Evolutionary conservation across 2,329 filamentous ascomycete species (phyloP).

Genomic region (Xylaria sp.): DNA sequence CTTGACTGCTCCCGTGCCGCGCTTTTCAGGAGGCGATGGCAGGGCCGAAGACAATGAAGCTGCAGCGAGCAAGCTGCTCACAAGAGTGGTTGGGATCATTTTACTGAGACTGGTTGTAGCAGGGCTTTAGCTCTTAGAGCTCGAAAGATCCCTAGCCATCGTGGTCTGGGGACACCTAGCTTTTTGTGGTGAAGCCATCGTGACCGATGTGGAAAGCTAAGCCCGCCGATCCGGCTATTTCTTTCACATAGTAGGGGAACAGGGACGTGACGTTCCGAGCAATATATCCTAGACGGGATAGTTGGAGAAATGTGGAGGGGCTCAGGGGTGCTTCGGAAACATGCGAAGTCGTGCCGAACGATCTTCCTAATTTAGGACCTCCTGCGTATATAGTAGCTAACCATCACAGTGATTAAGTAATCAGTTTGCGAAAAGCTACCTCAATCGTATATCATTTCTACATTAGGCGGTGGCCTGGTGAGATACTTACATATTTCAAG

Average conservation of each 20-base stretch:
- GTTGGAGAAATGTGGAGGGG: conserved; percentile 40
- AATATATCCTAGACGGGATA: conserved; percentile 40
- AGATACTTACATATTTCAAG: neutral
- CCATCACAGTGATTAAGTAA: conserved; percentile 1
- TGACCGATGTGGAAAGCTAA: conserved; percentile 11
- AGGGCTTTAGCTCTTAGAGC: neutral
- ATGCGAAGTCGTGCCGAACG: conserved; percentile 38
- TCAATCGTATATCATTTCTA: neutral
- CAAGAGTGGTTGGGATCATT: conserved; percentile 42
- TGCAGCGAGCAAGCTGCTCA: conserved; percentile 39
- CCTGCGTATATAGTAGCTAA: conserved; percentile 35
- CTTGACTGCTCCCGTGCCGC: conserved; percentile 43
- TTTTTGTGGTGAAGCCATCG: conserved; percentile 30
- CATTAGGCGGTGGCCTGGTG: neutral
- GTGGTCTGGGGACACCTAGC: conserved; percentile 16
- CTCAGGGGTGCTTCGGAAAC: conserved; percentile 38
- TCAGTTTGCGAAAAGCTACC: neutral
- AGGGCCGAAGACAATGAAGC: conserved; percentile 36
- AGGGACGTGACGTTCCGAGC: conserved; percentile 44
- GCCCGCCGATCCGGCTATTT: conserved; percentile 22
- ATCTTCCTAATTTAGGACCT: conserved; percentile 27
- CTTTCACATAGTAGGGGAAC: conserved; percentile 7
- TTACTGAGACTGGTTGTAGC: neutral
- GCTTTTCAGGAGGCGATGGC: conserved; percentile 39
- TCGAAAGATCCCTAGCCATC: neutral